Evolutionary conservation across 2,329 filamentous ascomycete genomes (phyloP).

Genomic region (Ploettnerulaceae sp.): DNA sequence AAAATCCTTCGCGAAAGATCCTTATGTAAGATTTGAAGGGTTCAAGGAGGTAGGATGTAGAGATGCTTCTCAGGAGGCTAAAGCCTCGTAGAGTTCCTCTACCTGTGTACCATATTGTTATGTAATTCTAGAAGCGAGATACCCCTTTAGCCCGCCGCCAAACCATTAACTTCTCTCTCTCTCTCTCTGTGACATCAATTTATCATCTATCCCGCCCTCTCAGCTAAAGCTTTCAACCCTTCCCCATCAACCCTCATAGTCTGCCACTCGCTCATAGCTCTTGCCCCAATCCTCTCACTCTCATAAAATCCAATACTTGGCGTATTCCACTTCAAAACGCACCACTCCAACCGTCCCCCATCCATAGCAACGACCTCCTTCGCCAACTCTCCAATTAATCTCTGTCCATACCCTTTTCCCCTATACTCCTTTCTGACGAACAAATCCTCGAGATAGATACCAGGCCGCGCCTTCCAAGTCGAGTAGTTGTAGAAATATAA

Average conservation of each 20-base stretch:
- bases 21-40: neutral
- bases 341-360: conserved; percentile 81
- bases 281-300: conserved; percentile 58
- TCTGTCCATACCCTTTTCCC: conserved; percentile 73
- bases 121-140: neutral
- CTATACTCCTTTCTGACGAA: conserved; percentile 70
- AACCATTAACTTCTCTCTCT: neutral
- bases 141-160: neutral
- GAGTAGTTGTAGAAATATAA: conserved; percentile 95
- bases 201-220: conserved; percentile 15
- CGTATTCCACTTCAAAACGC: conserved; percentile 88
- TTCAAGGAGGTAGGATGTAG: neutral
- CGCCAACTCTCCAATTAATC: conserved; percentile 71
- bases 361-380: conserved; percentile 68
- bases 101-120: neutral
- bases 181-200: neutral
- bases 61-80: neutral
- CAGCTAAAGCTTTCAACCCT: conserved; percentile 53
- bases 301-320: conserved; percentile 85
- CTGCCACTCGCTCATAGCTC: conserved; percentile 65
- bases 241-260: conserved; percentile 70
- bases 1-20: neutral
- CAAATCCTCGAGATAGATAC: conserved; percentile 93
- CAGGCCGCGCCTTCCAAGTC: conserved; percentile 82
- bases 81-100: neutral